phyloP scores from a whole-genome alignment of 805 yeast species.

The Wickerhamomyces bisporus region DNA sequence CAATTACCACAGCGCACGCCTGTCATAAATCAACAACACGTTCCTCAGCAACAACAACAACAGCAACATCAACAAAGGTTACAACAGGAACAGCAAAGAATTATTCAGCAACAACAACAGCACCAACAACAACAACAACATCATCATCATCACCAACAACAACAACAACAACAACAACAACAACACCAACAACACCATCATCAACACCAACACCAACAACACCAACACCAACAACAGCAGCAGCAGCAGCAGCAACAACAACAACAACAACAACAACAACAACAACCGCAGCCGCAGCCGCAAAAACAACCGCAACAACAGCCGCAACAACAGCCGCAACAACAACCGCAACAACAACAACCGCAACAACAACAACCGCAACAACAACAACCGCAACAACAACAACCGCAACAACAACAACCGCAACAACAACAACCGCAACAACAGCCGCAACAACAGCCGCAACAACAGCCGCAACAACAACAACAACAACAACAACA shows the following conservation, averaged over 20 bases:
- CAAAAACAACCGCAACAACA: conserved; percentile 10
- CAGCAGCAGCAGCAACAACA: neutral
- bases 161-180: conserved; percentile 3
- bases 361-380: conserved; percentile 24
- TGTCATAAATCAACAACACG: neutral
- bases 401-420: conserved; percentile 6
- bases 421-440: conserved; percentile 24
- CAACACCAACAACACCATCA: conserved; percentile 2
- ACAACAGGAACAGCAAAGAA: conserved; percentile 22
- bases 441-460: conserved; percentile 2
- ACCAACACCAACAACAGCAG: neutral
- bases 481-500: neutral
- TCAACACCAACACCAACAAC: conserved; percentile 14
- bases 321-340: conserved; percentile 8
- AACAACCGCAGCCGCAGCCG: conserved; percentile 1
- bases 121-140: neutral
- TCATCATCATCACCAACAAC: neutral
- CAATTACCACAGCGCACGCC: conserved; percentile 1
- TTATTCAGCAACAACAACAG: neutral
- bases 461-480: neutral
- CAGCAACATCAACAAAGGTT: conserved; percentile 14
- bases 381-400: neutral
- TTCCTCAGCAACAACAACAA: neutral
- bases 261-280: conserved; percentile 3
- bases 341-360: conserved; percentile 6